phyloP scores from a whole-genome alignment of 306 rosid species.

The Trichosanthes cucumerina region DNA sequence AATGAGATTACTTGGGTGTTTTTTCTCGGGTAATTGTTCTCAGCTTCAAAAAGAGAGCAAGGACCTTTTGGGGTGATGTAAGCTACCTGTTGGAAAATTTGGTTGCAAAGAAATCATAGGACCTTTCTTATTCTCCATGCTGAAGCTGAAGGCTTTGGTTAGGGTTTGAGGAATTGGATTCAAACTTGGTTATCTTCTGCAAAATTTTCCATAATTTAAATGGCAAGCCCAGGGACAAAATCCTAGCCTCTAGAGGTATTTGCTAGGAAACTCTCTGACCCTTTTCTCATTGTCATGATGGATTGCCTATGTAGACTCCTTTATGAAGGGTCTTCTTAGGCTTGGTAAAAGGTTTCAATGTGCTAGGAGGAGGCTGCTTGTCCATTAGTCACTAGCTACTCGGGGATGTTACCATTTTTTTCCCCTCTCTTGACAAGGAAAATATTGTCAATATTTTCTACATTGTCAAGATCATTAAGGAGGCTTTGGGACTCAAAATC shows the following conservation, averaged over 20 bases:
- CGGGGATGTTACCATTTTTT: not conserved
- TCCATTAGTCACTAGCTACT: not conserved
- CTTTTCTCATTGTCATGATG: not conserved
- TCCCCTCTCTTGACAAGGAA: too few species aligned
- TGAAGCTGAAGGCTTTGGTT: too few species aligned
- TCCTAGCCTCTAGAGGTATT: not conserved
- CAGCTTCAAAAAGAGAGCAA: not conserved
- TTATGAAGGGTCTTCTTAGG: not conserved
- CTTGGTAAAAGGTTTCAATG: not conserved
- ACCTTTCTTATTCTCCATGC: too few species aligned
- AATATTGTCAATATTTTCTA: too few species aligned
- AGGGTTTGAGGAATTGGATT: not conserved
- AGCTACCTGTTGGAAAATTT: not conserved
- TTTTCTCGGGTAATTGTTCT: not conserved
- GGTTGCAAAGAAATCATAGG: not conserved
- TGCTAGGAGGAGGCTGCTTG: not conserved
- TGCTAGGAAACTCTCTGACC: not conserved
- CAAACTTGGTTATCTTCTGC: not conserved
- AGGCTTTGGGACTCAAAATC: too few species aligned
- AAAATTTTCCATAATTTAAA: not conserved
- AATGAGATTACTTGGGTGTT: not conserved
- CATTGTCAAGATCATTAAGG: too few species aligned
- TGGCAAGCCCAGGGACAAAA: not conserved
- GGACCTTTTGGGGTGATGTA: not conserved
- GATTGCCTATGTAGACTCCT: not conserved